Percentiles rank a stretch among this genome's conserved stretches.
Evolutionary conservation across 139 green algal species (phyloP).

Genomic region (Chlamydomonas schloesseri): DNA sequence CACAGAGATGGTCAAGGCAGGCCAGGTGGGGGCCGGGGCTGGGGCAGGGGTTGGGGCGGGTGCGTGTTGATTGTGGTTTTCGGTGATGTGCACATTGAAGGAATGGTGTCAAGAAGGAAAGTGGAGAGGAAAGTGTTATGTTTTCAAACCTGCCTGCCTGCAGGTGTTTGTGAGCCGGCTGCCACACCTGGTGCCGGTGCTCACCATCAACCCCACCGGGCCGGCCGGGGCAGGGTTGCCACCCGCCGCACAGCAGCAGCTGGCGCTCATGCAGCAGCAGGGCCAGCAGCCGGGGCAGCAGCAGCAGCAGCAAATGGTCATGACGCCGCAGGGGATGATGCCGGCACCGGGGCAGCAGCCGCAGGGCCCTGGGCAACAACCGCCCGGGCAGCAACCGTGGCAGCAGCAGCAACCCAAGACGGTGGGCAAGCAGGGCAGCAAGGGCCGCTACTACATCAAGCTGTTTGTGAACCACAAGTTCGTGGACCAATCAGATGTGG

Average conservation of each 20-base stretch:
- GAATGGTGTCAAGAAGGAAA: no score
- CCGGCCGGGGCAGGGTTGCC: not conserved
- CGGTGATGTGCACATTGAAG: no score
- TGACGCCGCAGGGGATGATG: no score
- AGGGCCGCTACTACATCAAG: conserved; percentile 58
- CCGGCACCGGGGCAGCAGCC: no score
- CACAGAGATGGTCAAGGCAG: conserved; percentile 8
- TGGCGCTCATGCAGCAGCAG: not conserved
- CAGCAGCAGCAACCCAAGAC: conserved; percentile 8
- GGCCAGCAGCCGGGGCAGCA: not conserved
- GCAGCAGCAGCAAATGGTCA: not conserved
- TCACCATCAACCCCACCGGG: conserved; percentile 47
- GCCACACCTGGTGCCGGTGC: conserved; percentile 57
- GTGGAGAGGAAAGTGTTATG: no score
- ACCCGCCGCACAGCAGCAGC: not conserved
- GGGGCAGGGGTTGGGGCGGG: not conserved
- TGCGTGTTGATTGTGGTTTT: no score
- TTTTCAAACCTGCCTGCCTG: no score
- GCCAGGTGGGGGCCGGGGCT: conserved; percentile 2
- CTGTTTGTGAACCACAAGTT: conserved; percentile 67
- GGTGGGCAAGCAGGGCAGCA: not conserved
- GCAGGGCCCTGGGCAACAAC: no score
- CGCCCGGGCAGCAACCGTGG: not conserved
- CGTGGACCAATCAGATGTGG: conserved; percentile 48
- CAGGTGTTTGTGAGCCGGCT: conserved; percentile 61